Conservation (phyloP, 2,329 filamentous ascomycete species). For the Pseudopyricularia javanii region DNA sequence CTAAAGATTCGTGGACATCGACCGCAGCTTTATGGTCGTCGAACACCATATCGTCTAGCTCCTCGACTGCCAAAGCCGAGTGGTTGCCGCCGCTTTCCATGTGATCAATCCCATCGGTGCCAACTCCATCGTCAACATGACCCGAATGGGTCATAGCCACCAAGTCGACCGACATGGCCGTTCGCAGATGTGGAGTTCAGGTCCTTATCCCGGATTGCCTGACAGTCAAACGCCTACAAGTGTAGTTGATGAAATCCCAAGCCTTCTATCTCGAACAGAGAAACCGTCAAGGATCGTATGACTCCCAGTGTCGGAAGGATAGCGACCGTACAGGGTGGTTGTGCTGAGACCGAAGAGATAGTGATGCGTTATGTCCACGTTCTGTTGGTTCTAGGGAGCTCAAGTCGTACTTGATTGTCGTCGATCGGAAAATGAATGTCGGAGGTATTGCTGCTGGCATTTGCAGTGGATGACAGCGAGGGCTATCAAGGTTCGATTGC, state of each 20-base stretch:
- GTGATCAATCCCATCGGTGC: background rate
- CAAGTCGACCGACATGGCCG: constrained; percentile 2
- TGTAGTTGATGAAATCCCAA: background rate
- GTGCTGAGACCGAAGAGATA: no score
- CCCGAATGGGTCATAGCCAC: background rate
- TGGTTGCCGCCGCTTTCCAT: background rate
- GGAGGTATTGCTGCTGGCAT: background rate
- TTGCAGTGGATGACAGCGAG: background rate
- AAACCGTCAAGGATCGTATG: no score
- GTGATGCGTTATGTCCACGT: no score
- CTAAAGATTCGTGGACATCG: background rate
- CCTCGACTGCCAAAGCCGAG: background rate
- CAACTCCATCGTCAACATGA: background rate
- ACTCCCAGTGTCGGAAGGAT: no score
- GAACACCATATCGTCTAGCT: background rate
- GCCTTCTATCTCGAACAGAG: no score
- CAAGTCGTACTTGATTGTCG: background rate
- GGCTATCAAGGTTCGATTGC: background rate
- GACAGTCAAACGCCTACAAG: background rate
- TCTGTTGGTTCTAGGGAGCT: no score
- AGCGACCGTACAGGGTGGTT: no score
- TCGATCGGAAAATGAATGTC: background rate
- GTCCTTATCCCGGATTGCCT: background rate
- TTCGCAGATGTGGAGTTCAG: background rate
- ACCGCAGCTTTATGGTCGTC: background rate